Conservation (phyloP, 805 yeast genomes). For the Pichia eremophila region DNA sequence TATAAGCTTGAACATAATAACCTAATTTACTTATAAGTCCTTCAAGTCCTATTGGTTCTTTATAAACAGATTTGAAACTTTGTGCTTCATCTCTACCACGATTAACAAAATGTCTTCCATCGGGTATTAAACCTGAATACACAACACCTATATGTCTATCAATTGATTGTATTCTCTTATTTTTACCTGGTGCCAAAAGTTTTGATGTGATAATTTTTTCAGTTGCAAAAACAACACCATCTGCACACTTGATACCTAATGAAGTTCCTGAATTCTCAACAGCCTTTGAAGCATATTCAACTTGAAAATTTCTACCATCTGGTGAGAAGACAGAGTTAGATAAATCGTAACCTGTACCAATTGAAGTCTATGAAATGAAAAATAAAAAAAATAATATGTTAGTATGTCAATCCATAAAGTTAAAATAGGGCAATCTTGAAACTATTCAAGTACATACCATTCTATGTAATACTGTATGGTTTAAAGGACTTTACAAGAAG, state of each 20-base stretch:
- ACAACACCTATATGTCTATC: slow-evolving; percentile 93
- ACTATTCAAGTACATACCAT: not conserved
- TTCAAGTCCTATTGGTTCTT: slow-evolving; percentile 68
- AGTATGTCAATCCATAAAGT: not conserved
- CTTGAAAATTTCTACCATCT: slow-evolving; percentile 93
- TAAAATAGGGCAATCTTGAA: too few relatives aligned
- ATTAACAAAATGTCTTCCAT: slow-evolving; percentile 87
- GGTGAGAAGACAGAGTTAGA: slow-evolving; percentile 93
- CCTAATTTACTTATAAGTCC: slow-evolving; percentile 83
- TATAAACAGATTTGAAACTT: slow-evolving; percentile 67
- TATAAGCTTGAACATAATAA: slow-evolving; percentile 87
- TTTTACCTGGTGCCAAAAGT: slow-evolving; percentile 78
- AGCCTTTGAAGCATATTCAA: slow-evolving; percentile 94
- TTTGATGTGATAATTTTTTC: slow-evolving; percentile 86
- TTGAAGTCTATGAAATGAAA: slow-evolving; percentile 47
- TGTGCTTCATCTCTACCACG: slow-evolving; percentile 90
- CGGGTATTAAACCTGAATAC: slow-evolving; percentile 92
- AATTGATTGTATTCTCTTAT: slow-evolving; percentile 83
- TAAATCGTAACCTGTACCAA: slow-evolving; percentile 98
- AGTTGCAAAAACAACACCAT: slow-evolving; percentile 96
- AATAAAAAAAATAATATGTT: not conserved
- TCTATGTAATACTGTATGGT: not conserved
- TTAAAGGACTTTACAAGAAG: too few relatives aligned
- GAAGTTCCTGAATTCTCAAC: slow-evolving; percentile 97
- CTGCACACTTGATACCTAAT: slow-evolving; percentile 82